Evolutionary conservation across 129 eudicot genomes (phyloP).

Genomic region (Flaveria brownii): DNA sequence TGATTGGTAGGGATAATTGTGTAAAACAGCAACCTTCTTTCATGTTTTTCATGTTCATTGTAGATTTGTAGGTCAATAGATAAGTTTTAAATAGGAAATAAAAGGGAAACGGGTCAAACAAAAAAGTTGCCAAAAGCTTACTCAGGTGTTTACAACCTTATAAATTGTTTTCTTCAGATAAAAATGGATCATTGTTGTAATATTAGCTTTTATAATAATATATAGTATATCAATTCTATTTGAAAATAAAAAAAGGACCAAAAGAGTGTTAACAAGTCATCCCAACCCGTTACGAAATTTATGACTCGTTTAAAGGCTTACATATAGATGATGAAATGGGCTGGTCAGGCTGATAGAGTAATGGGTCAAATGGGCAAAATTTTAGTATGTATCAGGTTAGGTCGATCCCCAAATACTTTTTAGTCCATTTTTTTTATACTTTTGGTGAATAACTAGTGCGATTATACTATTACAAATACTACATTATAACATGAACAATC

Average conservation of each 20-base stretch:
- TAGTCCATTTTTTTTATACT: background rate
- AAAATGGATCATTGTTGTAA: background rate
- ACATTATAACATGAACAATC: background rate
- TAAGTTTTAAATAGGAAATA: background rate
- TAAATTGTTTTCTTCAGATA: background rate
- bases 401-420: background rate
- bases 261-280: slow-evolving; percentile 1
- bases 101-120: background rate
- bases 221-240: background rate
- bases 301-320: background rate
- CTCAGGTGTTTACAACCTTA: slow-evolving; percentile 1
- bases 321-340: background rate
- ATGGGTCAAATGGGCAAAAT: background rate
- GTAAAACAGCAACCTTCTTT: slow-evolving; percentile 5
- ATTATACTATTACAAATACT: background rate
- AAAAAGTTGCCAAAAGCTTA: background rate
- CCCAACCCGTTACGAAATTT: background rate
- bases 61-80: background rate
- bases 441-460: background rate
- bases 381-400: no score
- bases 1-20: background rate
- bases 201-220: background rate
- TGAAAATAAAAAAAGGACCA: background rate
- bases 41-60: background rate
- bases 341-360: background rate